Evolutionary conservation across 495 filamentous ascomycete genomes (phyloP).

Genomic region (Physcia stellaris): DNA sequence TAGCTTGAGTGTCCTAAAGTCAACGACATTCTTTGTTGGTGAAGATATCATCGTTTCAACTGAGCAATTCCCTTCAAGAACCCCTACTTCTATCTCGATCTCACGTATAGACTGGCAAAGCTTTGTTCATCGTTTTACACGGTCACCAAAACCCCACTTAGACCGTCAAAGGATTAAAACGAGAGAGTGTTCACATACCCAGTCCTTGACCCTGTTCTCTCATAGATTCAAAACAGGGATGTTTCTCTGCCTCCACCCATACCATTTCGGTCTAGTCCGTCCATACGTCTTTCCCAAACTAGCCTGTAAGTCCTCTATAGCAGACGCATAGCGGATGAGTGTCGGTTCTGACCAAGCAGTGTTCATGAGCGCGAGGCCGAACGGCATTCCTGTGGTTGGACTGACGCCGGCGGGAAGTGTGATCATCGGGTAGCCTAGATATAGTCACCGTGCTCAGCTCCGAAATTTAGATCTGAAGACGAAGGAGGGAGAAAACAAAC

Average conservation of each 20-base stretch:
- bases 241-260: constrained; percentile 34
- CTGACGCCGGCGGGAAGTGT: constrained; percentile 49
- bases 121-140: too few species aligned
- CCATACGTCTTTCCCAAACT: constrained; percentile 23
- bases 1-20: too few species aligned
- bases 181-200: too few species aligned
- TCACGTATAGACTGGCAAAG: too few species aligned
- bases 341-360: constrained; percentile 50
- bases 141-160: too few species aligned
- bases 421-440: constrained; percentile 58
- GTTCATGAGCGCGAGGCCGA: constrained; percentile 51
- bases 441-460: too few species aligned
- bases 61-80: too few species aligned
- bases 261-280: constrained; percentile 37
- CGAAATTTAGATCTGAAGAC: constrained; percentile 27
- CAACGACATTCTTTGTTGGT: too few species aligned
- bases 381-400: constrained; percentile 48
- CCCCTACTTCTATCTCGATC: too few species aligned
- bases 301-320: constrained; percentile 52
- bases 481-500: constrained; percentile 16
- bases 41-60: too few species aligned
- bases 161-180: too few species aligned
- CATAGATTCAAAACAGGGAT: constrained; percentile 36
- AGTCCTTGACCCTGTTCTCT: too few species aligned
- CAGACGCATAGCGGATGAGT: constrained; percentile 50